These are phyloP conservation scores for Pisolithus microcarpus DNA, from an alignment of 768 basidiomycete genomes.

Conservation along the genomic window DNA sequence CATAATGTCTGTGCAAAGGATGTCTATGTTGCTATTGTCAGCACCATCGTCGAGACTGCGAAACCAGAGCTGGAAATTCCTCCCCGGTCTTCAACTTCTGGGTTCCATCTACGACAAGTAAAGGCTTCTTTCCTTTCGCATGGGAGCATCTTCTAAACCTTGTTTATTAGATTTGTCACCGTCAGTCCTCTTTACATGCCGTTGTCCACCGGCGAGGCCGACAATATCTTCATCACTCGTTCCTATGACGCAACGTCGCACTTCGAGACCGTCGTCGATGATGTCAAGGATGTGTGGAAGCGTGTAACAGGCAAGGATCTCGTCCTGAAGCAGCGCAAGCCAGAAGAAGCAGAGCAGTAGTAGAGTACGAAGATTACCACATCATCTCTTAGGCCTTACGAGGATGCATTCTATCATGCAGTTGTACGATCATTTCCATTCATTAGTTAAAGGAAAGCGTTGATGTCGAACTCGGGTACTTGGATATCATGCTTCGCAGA, in stretches of 20 bases:
- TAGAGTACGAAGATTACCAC: conserved; percentile 13
- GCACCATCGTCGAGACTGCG: conserved; percentile 94
- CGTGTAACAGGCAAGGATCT: conserved; percentile 71
- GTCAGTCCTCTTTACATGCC: conserved; percentile 87
- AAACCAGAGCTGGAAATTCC: conserved; percentile 87
- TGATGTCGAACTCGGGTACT: conserved; percentile 86
- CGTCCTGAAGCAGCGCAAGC: conserved; percentile 83
- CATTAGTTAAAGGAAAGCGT: conserved; percentile 52
- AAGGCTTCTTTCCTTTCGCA: conserved; percentile 18
- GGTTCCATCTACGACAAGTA: conserved; percentile 94
- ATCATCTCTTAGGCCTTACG: not conserved
- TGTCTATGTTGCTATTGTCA: conserved; percentile 94
- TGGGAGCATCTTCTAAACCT: conserved; percentile 5
- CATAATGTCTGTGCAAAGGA: conserved; percentile 98
- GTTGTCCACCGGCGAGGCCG: conserved; percentile 67
- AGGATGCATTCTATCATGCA: not conserved
- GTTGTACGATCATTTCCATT: not conserved
- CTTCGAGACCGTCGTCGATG: conserved; percentile 97
- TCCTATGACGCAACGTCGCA: conserved; percentile 99
- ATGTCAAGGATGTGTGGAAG: conserved; percentile 95
- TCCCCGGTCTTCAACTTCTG: conserved; percentile 85
- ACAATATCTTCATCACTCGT: conserved; percentile 95
- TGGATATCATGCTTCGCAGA: conserved; percentile 83
- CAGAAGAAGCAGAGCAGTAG: conserved; percentile 45
- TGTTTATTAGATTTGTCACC: conserved; percentile 67